A percentile compares a stretch with the other conserved stretches of the same genome.
These are phyloP conservation scores for Volutella citrinella DNA, from an alignment of 2,329 filamentous ascomycete species.

Conservation along the genomic window DNA sequence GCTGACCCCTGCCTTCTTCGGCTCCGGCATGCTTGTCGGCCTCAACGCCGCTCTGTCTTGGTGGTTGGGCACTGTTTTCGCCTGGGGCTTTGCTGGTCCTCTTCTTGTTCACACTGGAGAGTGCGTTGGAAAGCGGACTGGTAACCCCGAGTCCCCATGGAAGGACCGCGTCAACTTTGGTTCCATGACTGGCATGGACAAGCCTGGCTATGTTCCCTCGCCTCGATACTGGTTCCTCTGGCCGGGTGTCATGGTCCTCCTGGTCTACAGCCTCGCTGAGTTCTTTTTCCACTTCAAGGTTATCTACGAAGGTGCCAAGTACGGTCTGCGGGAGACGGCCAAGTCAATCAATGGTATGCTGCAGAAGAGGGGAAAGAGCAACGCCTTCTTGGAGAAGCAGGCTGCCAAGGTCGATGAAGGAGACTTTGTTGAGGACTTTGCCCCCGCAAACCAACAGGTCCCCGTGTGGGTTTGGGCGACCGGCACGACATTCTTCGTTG, in stretches of 20 bases:
- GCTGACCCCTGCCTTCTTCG: conserved; percentile 59
- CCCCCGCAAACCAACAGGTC: conserved; percentile 43
- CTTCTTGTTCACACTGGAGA: conserved; percentile 48
- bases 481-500: conserved; percentile 45
- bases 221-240: conserved; percentile 43
- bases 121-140: conserved; percentile 41
- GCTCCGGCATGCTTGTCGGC: conserved; percentile 48
- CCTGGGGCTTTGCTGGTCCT: conserved; percentile 52
- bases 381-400: conserved; percentile 32
- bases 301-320: conserved; percentile 33
- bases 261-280: conserved; percentile 39
- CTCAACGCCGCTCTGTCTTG: conserved; percentile 57
- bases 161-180: conserved; percentile 27
- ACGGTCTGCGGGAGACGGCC: conserved; percentile 29
- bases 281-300: conserved; percentile 38
- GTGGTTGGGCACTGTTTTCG: conserved; percentile 52
- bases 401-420: conserved; percentile 32
- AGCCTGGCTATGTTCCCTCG: conserved; percentile 30
- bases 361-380: conserved; percentile 29
- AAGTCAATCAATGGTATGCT: conserved; percentile 29
- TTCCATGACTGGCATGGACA: conserved; percentile 26
- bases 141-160: conserved; percentile 28
- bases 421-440: conserved; percentile 38
- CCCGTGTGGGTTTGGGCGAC: conserved; percentile 52
- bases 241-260: conserved; percentile 43